Evolutionary conservation across 306 rosid species (phyloP), one percentile per base, ranked within the genome.

Genomic region (Urtica urens): DNA sequence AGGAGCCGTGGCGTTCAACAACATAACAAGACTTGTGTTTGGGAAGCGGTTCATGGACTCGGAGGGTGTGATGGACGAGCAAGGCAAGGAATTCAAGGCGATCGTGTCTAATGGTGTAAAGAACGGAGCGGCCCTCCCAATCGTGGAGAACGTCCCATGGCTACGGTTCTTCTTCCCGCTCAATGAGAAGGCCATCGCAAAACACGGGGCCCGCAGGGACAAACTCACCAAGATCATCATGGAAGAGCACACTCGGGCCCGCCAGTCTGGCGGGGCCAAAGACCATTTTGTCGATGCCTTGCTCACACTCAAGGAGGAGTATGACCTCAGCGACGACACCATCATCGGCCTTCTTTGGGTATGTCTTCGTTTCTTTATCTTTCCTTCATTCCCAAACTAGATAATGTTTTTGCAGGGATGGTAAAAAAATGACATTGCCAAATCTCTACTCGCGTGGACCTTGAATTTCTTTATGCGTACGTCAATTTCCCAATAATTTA

Each of bases 301-400:
- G 52, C 87, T 90, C 21, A 84, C 95, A 2, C 50, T 90, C 69
- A 64, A 90, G 43, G 79, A 77, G 5, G 57, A 84, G 49, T 90
- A 90, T 51, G 95, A 84, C 63, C 87, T 90, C 5, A 72, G 93
- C 29, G 92, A 84, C 45, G 97, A 90, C 63, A 90, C 95, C 40
- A 77, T 90, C 58, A 84, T 81, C 43, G 95, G 95, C 19, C 93
- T 84, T 45, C 92, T 81, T 34, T 84, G 97, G 93, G 95, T 88
- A 74, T 0, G 64, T 62, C 1, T 1, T 5, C 34, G 14, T 51
- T 21, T 14, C 23, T 9, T n/a, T n/a, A n/a, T n/a, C n/a, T n/a
- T n/a, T n/a, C n/a, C n/a, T n/a, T n/a, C n/a, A n/a, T n/a, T n/a
- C n/a, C n/a, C n/a, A n/a, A n/a, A n/a, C n/a, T n/a, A n/a, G n/a